Evolutionary conservation across 2,329 filamentous ascomycete genomes (phyloP), one percentile per base, ranked within the genome.

Genomic region (Juglanconis juglandina): DNA sequence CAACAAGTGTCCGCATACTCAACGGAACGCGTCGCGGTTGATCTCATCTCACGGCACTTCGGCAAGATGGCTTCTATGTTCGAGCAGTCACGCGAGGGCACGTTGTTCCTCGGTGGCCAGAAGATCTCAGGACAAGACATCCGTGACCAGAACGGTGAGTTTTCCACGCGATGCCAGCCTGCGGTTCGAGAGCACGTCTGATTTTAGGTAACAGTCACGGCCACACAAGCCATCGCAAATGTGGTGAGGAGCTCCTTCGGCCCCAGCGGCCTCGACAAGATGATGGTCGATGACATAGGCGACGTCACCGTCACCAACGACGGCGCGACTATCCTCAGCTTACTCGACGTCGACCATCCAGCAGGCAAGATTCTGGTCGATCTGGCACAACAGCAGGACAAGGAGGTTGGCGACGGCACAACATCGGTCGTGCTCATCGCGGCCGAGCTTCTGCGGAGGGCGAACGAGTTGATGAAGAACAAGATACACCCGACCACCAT

Each of bases 211-310:
- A 34, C 71, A 93, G 95, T 98, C 53, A 86, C 92, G 68, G 95
- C 95, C 68, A 98, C 95, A 50, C 92, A 97, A 76, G 92, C 94
- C 62, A 98, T 99, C 72, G 90, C 95, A 70, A 99, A 98, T 87
- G 93, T 99, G 62, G 92, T 99, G 76, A 98, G 96, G 82, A 96
- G 91, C 77, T 99, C 95, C 14, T 99, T 99, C 73, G 95, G 95
- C 59, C 95, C 95, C 55, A 96, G 92, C 64, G 95, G 95, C 53
- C 85, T 99, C 67, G 95, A 99, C 76, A 99, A 99, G 86, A 99
- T 99, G 95, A 98, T 99, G 95, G 95, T 99, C 70, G 95, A 99
- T 79, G 95, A 99, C 75, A 98, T 99, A 75, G 95, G 95, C 72
- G 95, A 99, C 80, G 95, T 99, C 62, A 99, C 95, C 63, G 95